Conservation (phyloP, 208 protist species). For the Leishmania arabica region DNA sequence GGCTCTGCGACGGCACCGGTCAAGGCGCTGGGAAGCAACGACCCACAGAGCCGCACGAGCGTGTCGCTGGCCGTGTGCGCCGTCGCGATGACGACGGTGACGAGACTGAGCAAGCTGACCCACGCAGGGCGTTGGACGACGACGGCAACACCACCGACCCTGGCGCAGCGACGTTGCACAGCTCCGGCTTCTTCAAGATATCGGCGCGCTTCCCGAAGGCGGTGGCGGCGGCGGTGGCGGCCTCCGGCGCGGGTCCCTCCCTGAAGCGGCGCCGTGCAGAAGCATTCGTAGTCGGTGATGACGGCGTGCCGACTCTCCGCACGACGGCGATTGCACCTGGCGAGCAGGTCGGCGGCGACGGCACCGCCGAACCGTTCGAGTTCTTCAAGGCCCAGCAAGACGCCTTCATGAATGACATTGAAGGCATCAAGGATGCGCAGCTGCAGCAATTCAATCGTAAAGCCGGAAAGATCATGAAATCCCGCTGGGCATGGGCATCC, state of each 20-base stretch:
- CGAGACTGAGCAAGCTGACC: neutral
- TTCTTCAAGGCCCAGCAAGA: conserved; percentile 70
- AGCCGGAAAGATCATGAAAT: neutral
- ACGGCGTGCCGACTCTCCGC: conserved; percentile 41
- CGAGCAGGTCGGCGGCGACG: neutral
- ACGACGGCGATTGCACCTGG: conserved; percentile 44
- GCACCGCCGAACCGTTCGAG: conserved; percentile 43
- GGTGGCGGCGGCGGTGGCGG: conserved; percentile 18
- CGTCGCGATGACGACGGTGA: conserved; percentile 64
- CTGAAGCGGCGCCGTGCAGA: conserved; percentile 57
- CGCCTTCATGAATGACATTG: conserved; percentile 77
- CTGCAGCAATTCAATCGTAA: conserved; percentile 14
- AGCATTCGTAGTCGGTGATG: conserved; percentile 32
- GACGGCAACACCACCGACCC: neutral
- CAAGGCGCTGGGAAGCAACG: neutral
- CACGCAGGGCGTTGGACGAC: neutral
- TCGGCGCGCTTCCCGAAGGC: conserved; percentile 37
- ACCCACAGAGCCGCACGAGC: conserved; percentile 20
- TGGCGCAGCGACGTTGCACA: neutral
- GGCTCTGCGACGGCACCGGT: neutral
- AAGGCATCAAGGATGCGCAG: conserved; percentile 63
- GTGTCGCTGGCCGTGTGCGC: conserved; percentile 54
- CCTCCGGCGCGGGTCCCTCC: conserved; percentile 6
- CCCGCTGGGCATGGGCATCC: neutral
- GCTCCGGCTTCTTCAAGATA: conserved; percentile 50